phyloP scores from a whole-genome alignment of 495 filamentous ascomycete species.

The Echria macrotheca region DNA sequence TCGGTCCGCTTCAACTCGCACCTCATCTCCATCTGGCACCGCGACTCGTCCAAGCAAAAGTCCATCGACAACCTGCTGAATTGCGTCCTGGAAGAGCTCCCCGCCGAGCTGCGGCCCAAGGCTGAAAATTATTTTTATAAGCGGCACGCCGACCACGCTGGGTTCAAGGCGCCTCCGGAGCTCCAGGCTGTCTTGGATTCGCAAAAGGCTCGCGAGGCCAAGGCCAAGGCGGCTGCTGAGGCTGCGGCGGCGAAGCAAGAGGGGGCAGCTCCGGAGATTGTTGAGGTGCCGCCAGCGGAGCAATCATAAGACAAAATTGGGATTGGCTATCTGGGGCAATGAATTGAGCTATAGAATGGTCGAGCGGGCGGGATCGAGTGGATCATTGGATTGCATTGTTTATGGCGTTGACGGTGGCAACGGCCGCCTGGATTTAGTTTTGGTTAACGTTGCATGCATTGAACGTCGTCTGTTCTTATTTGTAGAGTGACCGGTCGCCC shows the following conservation, averaged over 20 bases:
- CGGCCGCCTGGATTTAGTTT: too few relatives aligned
- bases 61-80: conserved; percentile 66
- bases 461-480: too few relatives aligned
- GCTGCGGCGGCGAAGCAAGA: conserved; percentile 9
- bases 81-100: conserved; percentile 63
- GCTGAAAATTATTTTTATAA: conserved; percentile 65
- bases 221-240: conserved; percentile 19
- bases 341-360: too few relatives aligned
- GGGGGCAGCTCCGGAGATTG: conserved; percentile 9
- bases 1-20: conserved; percentile 71
- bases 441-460: too few relatives aligned
- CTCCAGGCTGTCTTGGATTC: conserved; percentile 45
- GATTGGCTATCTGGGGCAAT: too few relatives aligned
- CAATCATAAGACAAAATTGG: too few relatives aligned
- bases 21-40: conserved; percentile 84
- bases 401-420: conserved; percentile 14
- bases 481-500: too few relatives aligned
- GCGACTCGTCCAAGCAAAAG: conserved; percentile 64
- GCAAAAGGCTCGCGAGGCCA: conserved; percentile 39
- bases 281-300: conserved; percentile 6
- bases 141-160: conserved; percentile 52
- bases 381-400: conserved; percentile 17
- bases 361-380: too few relatives aligned
- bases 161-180: conserved; percentile 50
- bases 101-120: conserved; percentile 61